phyloP scores from a whole-genome alignment of 2,329 filamentous ascomycete genomes.

The Thelonectria olida region DNA sequence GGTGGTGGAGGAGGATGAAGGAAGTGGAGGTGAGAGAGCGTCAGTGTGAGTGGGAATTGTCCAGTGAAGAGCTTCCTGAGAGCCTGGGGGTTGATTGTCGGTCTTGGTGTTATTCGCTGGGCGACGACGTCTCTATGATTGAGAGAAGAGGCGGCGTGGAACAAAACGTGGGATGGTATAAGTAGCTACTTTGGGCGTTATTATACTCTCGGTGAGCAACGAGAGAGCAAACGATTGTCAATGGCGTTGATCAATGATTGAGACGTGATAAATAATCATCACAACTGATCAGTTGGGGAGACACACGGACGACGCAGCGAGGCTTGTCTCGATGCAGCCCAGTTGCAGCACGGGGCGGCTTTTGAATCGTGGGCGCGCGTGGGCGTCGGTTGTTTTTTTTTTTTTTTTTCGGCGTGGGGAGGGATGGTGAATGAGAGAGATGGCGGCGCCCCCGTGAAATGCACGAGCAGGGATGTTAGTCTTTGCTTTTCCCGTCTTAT shows the following conservation, averaged over 20 bases:
- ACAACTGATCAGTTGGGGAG: constrained; percentile 12
- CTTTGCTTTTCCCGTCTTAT: not conserved
- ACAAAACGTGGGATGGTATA: constrained; percentile 17
- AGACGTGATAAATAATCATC: not conserved
- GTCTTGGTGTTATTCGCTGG: constrained; percentile 7
- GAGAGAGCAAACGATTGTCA: not conserved
- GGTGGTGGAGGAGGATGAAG: constrained; percentile 7
- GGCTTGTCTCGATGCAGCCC: constrained; percentile 8
- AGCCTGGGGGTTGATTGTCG: not conserved
- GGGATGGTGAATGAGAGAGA: constrained; percentile 3
- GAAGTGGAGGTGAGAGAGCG: not conserved
- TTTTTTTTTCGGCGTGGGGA: constrained; percentile 6
- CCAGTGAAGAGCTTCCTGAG: not conserved
- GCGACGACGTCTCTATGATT: not conserved
- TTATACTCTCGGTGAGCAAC: not conserved
- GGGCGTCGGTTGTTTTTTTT: not conserved
- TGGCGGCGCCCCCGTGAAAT: constrained; percentile 19
- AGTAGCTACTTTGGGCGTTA: not conserved
- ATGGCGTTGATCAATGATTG: not conserved
- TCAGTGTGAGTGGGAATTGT: constrained; percentile 19
- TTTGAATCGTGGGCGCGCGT: constrained; percentile 4
- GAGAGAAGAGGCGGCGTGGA: constrained; percentile 10
- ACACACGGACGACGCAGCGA: not conserved
- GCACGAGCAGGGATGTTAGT: constrained; percentile 24
- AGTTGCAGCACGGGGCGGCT: constrained; percentile 3